These are phyloP conservation scores for Pulveroboletus sp. DNA, from an alignment of 768 basidiomycete genomes.

Conservation along the genomic window DNA sequence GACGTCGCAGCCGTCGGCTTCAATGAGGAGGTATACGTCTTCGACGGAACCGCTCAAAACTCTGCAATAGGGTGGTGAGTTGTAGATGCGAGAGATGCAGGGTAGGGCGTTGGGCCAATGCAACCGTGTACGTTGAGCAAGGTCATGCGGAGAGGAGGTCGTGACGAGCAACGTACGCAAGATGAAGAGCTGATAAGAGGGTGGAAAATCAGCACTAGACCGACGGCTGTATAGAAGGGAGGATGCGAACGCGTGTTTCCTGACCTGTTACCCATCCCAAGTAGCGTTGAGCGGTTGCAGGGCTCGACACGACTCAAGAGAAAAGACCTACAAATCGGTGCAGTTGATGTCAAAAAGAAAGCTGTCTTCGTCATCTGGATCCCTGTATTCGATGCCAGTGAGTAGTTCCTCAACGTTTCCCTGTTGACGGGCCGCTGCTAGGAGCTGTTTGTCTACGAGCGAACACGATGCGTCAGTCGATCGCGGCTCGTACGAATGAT, in stretches of 20 bases:
- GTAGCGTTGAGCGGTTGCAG: background rate
- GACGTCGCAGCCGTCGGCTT: slow-evolving; percentile 27
- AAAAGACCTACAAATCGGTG: slow-evolving; percentile 23
- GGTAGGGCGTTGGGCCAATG: background rate
- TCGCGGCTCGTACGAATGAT: background rate
- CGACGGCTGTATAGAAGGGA: background rate
- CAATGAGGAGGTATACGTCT: slow-evolving; percentile 22
- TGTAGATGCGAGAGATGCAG: background rate
- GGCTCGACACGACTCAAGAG: too few relatives aligned
- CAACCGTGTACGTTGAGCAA: background rate
- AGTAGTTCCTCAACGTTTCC: slow-evolving; percentile 28
- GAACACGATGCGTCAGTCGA: background rate
- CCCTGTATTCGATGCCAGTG: slow-evolving; percentile 15
- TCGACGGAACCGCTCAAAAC: slow-evolving; percentile 14
- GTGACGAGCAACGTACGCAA: slow-evolving; percentile 22
- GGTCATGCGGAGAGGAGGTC: background rate
- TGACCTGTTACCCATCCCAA: slow-evolving; percentile 8
- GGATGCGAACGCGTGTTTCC: slow-evolving; percentile 29
- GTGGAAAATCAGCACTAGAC: slow-evolving; percentile 9
- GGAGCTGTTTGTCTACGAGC: slow-evolving; percentile 21
- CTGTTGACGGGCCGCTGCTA: slow-evolving; percentile 20
- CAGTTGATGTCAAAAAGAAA: slow-evolving; percentile 32
- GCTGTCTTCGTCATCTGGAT: slow-evolving; percentile 8
- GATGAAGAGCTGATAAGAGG: slow-evolving; percentile 24
- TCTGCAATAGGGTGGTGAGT: slow-evolving; percentile 2